Percentiles rank a stretch among this genome's conserved stretches.
phyloP scores from a whole-genome alignment of 352 stramenopile genomes.

The Pythium dissotocum region DNA sequence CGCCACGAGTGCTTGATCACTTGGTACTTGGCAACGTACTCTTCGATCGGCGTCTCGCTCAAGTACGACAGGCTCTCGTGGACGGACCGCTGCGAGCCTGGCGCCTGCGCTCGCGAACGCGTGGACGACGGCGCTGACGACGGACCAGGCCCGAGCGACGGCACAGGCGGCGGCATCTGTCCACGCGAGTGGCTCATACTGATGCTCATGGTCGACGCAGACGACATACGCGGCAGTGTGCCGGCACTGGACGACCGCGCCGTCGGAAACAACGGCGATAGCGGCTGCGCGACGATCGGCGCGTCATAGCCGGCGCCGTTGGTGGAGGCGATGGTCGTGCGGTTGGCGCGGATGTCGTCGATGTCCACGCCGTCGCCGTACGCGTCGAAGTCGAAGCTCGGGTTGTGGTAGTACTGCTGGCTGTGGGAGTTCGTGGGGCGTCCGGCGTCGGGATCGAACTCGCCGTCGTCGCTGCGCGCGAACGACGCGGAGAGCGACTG shows the following conservation, averaged over 20 bases:
- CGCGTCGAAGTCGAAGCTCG: constrained; percentile 30
- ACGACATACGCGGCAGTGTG: constrained; percentile 12
- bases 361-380: constrained; percentile 31
- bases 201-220: constrained; percentile 12
- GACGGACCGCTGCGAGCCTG: constrained; percentile 16
- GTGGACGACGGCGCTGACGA: constrained; percentile 19
- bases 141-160: constrained; percentile 7
- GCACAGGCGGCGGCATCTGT: neutral
- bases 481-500: neutral
- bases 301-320: neutral
- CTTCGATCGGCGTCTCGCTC: constrained; percentile 61
- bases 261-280: constrained; percentile 22
- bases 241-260: neutral
- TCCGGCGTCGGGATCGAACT: constrained; percentile 1
- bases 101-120: constrained; percentile 5
- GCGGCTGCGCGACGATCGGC: constrained; percentile 4
- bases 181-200: constrained; percentile 2
- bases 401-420: constrained; percentile 2
- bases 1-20: constrained; percentile 84
- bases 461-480: constrained; percentile 9
- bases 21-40: constrained; percentile 85
- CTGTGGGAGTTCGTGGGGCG: neutral
- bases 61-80: constrained; percentile 40
- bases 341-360: constrained; percentile 25
- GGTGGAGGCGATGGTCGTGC: neutral